phyloP scores from a whole-genome alignment of 2,329 filamentous ascomycete species.

The Herpotrichia juniperi region DNA sequence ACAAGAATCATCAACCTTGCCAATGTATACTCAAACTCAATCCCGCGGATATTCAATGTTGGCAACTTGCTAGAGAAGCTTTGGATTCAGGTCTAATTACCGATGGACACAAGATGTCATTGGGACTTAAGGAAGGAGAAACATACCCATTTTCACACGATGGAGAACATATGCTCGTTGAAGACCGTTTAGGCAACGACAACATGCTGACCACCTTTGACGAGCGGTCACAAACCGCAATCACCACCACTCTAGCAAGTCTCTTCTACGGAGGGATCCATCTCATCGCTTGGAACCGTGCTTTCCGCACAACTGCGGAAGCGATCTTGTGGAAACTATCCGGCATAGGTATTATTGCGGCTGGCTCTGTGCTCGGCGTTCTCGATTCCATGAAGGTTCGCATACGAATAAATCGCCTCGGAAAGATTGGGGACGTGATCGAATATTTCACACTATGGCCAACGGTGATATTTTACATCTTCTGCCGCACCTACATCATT shows the following conservation, averaged over 20 bases:
- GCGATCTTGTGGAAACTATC: not conserved
- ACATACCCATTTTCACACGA: too few species aligned
- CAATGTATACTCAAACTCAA: not conserved
- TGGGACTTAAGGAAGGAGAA: too few species aligned
- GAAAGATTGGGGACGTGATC: too few species aligned
- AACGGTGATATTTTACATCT: slow-evolving; percentile 13
- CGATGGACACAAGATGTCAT: too few species aligned
- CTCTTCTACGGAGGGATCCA: slow-evolving; percentile 18
- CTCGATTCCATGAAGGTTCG: too few species aligned
- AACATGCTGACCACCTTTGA: too few species aligned
- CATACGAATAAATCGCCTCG: too few species aligned
- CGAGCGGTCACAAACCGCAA: too few species aligned
- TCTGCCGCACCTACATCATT: slow-evolving; percentile 10
- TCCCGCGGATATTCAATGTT: not conserved
- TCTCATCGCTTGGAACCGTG: slow-evolving; percentile 19
- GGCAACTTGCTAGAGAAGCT: not conserved
- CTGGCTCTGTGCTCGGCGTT: not conserved
- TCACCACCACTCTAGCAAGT: not conserved
- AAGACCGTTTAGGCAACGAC: too few species aligned
- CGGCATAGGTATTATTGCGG: not conserved
- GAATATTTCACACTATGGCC: too few species aligned
- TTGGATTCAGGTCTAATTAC: not conserved
- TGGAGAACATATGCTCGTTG: too few species aligned
- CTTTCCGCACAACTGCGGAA: slow-evolving; percentile 7
- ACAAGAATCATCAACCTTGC: not conserved